Evolutionary conservation across 371 early-diverging fungal species (phyloP), one percentile per base, ranked within the genome.

Genomic region (Haplosporangium sp.): DNA sequence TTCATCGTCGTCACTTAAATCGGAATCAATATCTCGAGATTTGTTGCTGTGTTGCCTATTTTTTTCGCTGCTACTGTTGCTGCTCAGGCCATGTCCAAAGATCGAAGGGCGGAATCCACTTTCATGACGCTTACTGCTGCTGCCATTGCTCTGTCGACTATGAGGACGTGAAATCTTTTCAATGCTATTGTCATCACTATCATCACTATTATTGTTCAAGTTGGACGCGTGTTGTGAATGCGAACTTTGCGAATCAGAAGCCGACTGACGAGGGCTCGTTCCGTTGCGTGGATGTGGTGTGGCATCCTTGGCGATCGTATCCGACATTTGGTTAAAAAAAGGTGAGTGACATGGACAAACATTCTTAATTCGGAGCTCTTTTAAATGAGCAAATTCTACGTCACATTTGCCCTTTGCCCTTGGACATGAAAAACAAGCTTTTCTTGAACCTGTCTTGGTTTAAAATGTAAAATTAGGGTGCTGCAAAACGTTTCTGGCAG

Each of bases 161-260:
- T n/a, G 55, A 17, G 74, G 57, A 55, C 50, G 69, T 17, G 66
- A 60, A 58, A 55, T 38, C 55, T 55, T 55, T 55, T 55, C 55
- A 42, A 47, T 61, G 53, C n/a, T 37, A 44, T 58, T 40, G 52
- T 50, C 47, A 52, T 50, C 53, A 39, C 48, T 45, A 53, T 48
- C 45, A n/a, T 62, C 53, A 50, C 39, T 42, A n/a, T 27, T 27
- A 27, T 15, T 19, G 11, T 68, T 53, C 34, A 8, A 4, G 45
- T 60, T n/a, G 27, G 4, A 17, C 34, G 11, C 15, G 5, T 55
- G 20, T 27, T 34, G 55, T 9, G 10, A 34, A 34, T 20, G 35
- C 11, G 55, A 55, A 35, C 34, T 34, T 55, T 55, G 55, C 1
- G 15, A 15, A 55, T 55, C 55, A 34, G 55, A 55, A 35, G 9